Evolutionary conservation across 1,139 yeast genomes (phyloP).

Genomic region (Suhomyces bokatorum): DNA sequence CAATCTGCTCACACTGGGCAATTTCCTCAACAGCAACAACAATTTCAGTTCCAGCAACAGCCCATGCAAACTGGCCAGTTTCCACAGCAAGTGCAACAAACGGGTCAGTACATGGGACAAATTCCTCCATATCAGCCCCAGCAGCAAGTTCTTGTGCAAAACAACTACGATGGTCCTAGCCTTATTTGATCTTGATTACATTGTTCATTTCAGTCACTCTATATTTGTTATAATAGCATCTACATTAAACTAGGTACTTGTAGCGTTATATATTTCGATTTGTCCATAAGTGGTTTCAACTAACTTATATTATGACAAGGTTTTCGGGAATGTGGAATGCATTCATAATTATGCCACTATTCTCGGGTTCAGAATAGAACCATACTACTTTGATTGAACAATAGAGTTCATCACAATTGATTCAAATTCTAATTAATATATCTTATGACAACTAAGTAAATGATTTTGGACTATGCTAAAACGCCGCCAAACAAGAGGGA

Average conservation of each 20-base stretch:
- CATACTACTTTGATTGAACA: too few relatives aligned
- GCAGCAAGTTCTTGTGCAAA: conserved; percentile 12
- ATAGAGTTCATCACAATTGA: too few relatives aligned
- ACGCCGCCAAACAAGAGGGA: background rate
- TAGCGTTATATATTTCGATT: too few relatives aligned
- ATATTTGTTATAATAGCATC: background rate
- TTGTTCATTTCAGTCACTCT: conserved; percentile 3
- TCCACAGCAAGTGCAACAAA: conserved; percentile 1
- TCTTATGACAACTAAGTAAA: too few relatives aligned
- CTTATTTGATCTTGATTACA: conserved; percentile 18
- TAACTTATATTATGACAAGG: too few relatives aligned
- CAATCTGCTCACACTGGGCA: conserved; percentile 13
- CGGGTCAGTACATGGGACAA: conserved; percentile 2
- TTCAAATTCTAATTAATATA: too few relatives aligned
- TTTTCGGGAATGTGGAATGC: background rate
- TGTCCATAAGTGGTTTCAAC: too few relatives aligned
- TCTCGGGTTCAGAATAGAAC: too few relatives aligned
- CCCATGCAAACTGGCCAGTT: conserved; percentile 3
- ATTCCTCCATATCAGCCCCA: conserved; percentile 15
- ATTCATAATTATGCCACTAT: background rate
- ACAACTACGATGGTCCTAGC: conserved; percentile 24
- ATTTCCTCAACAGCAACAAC: conserved; percentile 10
- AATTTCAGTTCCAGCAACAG: conserved; percentile 3
- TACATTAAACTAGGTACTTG: background rate
- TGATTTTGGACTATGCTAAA: background rate